Evolutionary conservation across 2,329 filamentous ascomycete genomes (phyloP).

Genomic region (Taxawa tesnikishii): DNA sequence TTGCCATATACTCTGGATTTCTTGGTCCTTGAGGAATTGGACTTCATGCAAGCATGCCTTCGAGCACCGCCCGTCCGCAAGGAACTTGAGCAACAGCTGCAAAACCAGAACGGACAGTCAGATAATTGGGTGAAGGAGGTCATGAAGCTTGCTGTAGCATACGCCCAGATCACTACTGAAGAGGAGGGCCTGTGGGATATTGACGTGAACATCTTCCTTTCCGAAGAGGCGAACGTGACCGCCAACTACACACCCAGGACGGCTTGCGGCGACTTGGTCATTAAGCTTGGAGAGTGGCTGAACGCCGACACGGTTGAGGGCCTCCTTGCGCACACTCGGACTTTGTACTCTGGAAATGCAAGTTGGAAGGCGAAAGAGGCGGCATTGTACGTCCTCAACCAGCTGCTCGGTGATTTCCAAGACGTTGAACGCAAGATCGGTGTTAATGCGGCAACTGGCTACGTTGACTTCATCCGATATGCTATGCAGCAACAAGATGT

Average conservation of each 20-base stretch:
- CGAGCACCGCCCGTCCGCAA: constrained; percentile 78
- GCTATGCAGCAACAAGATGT: constrained; percentile 60
- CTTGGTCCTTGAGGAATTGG: constrained; percentile 82
- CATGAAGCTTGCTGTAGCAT: constrained; percentile 72
- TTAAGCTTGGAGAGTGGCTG: constrained; percentile 89
- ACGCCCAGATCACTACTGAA: constrained; percentile 81
- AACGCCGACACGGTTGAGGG: constrained; percentile 64
- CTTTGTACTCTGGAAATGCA: constrained; percentile 48
- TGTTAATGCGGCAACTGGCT: constrained; percentile 56
- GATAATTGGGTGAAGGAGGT: constrained; percentile 78
- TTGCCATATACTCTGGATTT: constrained; percentile 94
- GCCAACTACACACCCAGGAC: constrained; percentile 93
- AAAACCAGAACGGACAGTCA: constrained; percentile 42
- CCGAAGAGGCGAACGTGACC: constrained; percentile 87
- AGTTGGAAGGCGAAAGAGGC: constrained; percentile 64
- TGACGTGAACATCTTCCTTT: constrained; percentile 88
- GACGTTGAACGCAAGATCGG: constrained; percentile 64
- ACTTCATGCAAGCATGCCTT: constrained; percentile 86
- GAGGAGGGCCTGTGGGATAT: constrained; percentile 95
- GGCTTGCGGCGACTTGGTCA: constrained; percentile 80
- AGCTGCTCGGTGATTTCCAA: constrained; percentile 70
- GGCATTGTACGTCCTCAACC: constrained; percentile 72
- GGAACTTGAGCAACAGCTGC: constrained; percentile 72
- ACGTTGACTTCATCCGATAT: constrained; percentile 69
- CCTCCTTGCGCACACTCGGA: constrained; percentile 63